Evolutionary conservation across 1,284 basidiomycete species (phyloP).

Genomic region (Cryptococcus jaspeensis): DNA sequence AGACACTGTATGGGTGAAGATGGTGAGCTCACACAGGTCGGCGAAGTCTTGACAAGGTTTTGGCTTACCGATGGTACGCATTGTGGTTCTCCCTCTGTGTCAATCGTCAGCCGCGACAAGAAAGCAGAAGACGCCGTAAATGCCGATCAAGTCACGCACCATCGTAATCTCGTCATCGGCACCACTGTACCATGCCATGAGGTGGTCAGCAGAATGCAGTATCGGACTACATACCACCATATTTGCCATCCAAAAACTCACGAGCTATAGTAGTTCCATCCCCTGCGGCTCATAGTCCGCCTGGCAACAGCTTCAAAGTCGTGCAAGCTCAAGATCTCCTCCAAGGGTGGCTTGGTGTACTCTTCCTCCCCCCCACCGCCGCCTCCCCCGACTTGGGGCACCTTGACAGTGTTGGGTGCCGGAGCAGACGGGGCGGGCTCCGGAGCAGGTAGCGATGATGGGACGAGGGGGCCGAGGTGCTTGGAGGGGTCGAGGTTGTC

Average conservation of each 20-base stretch:
- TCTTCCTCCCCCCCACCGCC: conserved; percentile 31
- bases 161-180: conserved; percentile 85
- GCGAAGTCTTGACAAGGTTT: not conserved
- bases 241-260: conserved; percentile 10
- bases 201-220: not conserved
- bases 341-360: conserved; percentile 60
- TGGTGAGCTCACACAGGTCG: not conserved
- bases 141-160: conserved; percentile 23
- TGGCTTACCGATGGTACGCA: conserved; percentile 71
- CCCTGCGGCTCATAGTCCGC: conserved; percentile 70
- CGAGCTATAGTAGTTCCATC: conserved; percentile 86
- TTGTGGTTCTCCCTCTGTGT: conserved; percentile 72
- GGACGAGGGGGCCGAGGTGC: conserved; percentile 65
- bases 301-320: conserved; percentile 86
- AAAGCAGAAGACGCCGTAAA: not conserved
- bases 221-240: not conserved
- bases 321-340: conserved; percentile 79
- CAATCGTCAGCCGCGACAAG: conserved; percentile 13
- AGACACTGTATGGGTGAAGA: conserved; percentile 59
- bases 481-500: conserved; percentile 65
- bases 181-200: conserved; percentile 56
- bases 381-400: conserved; percentile 48
- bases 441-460: conserved; percentile 53
- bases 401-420: conserved; percentile 47
- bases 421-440: conserved; percentile 20